Base-by-base conservation (phyloP, 2,329 filamentous ascomycete species). In the Curvularia sp. region DNA sequence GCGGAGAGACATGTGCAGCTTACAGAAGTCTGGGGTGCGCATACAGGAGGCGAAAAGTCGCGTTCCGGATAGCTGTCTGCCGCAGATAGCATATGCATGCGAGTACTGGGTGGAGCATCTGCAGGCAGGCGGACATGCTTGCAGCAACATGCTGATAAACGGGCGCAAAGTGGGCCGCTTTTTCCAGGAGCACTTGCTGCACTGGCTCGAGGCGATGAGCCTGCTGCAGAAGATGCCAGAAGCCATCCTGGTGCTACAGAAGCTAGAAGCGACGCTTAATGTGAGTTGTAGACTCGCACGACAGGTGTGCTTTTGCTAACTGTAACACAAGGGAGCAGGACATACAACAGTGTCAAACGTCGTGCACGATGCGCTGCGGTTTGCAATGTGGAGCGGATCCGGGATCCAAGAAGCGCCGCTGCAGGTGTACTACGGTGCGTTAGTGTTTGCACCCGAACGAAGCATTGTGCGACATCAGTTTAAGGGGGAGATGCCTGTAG, bases 51-150 rank as follows among this genome's bases (percentile, higher is more conserved):
- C 49, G 28, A 38, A 8, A 21, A 10, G 18, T 12, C 46, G 19
- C 18, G 25, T 53, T 21, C 27, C 43, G 32, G n/a, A 18, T 36
- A 52, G 55, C 42, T 32, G 23, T 42, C 46, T 56, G 5, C 34
- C 39, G 38, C 42, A 55, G 47, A 47, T 57, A 5, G 48, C 48
- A 42, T 70, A 69, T 49, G 67, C 72, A 10, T 77, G 73, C 57
- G 53, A 74, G 41, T 74, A 74, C 59, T 79, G 75, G 77, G 59
- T 71, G 28, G 64, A 73, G 38, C 75, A 78, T 61, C 60, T 78
- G 21, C 68, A 53, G 55, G 66, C 60, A 36, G 58, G 25, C 32
- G 49, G 49, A 34, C 23, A 54, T 39, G 21, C 45, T 32, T 53
- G 47, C 43, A 48, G 34, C 47, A 10, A 53, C 50, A 30, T 41